Conservation (phyloP, 495 filamentous ascomycete genomes). For the Chaetomidium leptoderma region DNA sequence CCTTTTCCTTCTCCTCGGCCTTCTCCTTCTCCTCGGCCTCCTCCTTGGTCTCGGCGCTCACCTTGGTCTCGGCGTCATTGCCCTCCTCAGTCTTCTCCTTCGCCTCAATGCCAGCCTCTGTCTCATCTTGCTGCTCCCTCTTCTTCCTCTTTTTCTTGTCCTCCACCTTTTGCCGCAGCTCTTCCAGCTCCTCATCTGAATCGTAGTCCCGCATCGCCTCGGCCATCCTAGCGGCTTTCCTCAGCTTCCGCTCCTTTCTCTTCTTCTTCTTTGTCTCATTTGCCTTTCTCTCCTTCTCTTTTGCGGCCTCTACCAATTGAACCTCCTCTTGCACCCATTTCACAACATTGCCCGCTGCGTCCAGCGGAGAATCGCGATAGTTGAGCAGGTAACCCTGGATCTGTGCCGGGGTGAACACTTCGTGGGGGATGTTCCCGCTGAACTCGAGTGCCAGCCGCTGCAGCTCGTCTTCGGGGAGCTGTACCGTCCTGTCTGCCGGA, state of each 20-base stretch:
- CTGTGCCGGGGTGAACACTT: slow-evolving; percentile 60
- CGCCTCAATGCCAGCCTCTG: neutral
- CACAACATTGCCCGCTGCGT: slow-evolving; percentile 43
- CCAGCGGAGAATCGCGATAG: slow-evolving; percentile 49
- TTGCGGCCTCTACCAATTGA: slow-evolving; percentile 20
- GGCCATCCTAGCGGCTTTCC: slow-evolving; percentile 6
- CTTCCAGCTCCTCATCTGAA: slow-evolving; percentile 17
- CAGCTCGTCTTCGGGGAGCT: slow-evolving; percentile 29
- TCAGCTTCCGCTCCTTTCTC: slow-evolving; percentile 9
- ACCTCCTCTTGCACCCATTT: slow-evolving; percentile 46
- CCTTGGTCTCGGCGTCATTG: neutral
- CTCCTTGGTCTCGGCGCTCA: neutral
- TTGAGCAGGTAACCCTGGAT: slow-evolving; percentile 62
- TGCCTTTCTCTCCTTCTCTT: slow-evolving; percentile 18
- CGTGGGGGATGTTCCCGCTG: slow-evolving; percentile 46
- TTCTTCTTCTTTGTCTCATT: slow-evolving; percentile 21
- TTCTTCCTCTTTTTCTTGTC: slow-evolving; percentile 5
- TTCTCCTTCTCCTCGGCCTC: neutral
- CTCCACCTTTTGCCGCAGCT: slow-evolving; percentile 11
- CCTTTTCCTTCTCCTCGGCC: neutral
- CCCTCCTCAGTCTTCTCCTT: neutral
- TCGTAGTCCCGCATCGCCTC: slow-evolving; percentile 7
- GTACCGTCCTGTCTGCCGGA: slow-evolving; percentile 9
- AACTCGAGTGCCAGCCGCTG: slow-evolving; percentile 49
- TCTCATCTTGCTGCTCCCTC: neutral